Conservation (phyloP, 2,329 filamentous ascomycete species). For the Ophiocordyceps camponoti-rufipedis region DNA sequence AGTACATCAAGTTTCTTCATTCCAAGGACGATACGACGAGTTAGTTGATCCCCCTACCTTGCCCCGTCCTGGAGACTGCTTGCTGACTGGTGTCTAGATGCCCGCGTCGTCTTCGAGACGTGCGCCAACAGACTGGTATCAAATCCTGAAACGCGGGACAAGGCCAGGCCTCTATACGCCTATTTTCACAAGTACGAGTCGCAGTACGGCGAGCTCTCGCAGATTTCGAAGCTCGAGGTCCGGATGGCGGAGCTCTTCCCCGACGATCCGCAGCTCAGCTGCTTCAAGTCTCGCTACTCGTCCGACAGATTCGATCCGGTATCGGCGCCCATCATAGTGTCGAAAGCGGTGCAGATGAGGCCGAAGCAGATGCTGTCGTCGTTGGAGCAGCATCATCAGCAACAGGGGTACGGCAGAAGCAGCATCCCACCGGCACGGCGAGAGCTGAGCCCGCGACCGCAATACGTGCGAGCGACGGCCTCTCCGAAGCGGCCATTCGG, state of each 20-base stretch:
- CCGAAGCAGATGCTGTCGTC: slow-evolving; percentile 36
- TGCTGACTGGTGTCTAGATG: slow-evolving; percentile 38
- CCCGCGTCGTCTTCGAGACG: slow-evolving; percentile 88
- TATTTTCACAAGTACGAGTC: slow-evolving; percentile 96
- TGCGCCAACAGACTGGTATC: slow-evolving; percentile 67
- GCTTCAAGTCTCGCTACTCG: slow-evolving; percentile 62
- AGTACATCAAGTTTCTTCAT: slow-evolving; percentile 90
- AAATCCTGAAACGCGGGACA: slow-evolving; percentile 54
- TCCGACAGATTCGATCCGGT: slow-evolving; percentile 62
- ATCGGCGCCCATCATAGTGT: slow-evolving; percentile 64
- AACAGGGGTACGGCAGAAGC: slow-evolving; percentile 23
- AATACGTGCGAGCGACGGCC: slow-evolving; percentile 27
- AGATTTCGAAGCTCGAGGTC: slow-evolving; percentile 78
- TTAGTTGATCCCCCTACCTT: slow-evolving; percentile 30
- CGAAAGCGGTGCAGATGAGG: slow-evolving; percentile 58
- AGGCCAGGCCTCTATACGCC: slow-evolving; percentile 68
- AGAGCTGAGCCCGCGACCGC: slow-evolving; percentile 27
- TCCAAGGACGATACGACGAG: slow-evolving; percentile 85
- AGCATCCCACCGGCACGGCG: slow-evolving; percentile 21
- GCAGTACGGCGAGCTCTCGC: slow-evolving; percentile 77
- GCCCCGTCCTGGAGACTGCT: neutral
- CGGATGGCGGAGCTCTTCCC: slow-evolving; percentile 91
- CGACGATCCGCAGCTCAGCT: slow-evolving; percentile 57
- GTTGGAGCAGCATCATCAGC: slow-evolving; percentile 22
- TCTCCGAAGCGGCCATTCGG: slow-evolving; percentile 46